These are phyloP conservation scores for Zea mays DNA, from an alignment of 176 grass and related monocot species.

Conservation along the genomic window DNA sequence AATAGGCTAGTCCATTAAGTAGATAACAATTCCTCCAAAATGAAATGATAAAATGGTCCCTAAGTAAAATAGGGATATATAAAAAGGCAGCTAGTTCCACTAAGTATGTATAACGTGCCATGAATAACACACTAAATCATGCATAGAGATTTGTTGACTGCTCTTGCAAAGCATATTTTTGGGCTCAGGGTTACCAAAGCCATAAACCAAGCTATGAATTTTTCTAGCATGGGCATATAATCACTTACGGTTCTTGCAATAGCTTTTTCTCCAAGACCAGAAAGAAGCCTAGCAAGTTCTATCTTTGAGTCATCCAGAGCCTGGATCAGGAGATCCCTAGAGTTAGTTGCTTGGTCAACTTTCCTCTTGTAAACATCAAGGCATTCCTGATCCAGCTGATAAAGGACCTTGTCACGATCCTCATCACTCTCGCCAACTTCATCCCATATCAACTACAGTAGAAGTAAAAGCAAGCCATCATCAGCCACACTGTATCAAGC, in stretches of 20 bases:
- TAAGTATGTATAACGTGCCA: neutral
- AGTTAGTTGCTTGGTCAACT: conserved; percentile 85
- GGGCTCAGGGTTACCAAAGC: neutral
- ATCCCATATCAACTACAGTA: conserved; percentile 81
- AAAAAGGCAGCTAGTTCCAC: neutral
- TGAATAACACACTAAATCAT: conserved; percentile 3
- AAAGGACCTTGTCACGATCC: conserved; percentile 88
- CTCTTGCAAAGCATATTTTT: neutral
- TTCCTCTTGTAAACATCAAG: conserved; percentile 99
- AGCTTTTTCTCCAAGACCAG: conserved; percentile 88
- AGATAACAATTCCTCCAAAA: too few relatives aligned
- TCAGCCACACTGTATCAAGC: neutral
- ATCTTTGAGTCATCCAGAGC: conserved; percentile 92
- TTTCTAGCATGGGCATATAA: neutral
- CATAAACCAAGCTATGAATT: conserved; percentile 19
- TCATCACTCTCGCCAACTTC: conserved; percentile 96
- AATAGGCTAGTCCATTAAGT: too few relatives aligned
- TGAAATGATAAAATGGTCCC: too few relatives aligned
- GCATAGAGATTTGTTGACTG: neutral
- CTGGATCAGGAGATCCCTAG: conserved; percentile 87
- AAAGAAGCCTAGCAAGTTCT: conserved; percentile 86
- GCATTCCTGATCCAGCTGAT: conserved; percentile 96
- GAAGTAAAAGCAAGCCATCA: neutral
- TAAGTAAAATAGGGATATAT: neutral
- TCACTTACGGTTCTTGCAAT: conserved; percentile 76